Evolutionary conservation across 2,329 filamentous ascomycete species (phyloP).

Genomic region (Catunica adiposa): DNA sequence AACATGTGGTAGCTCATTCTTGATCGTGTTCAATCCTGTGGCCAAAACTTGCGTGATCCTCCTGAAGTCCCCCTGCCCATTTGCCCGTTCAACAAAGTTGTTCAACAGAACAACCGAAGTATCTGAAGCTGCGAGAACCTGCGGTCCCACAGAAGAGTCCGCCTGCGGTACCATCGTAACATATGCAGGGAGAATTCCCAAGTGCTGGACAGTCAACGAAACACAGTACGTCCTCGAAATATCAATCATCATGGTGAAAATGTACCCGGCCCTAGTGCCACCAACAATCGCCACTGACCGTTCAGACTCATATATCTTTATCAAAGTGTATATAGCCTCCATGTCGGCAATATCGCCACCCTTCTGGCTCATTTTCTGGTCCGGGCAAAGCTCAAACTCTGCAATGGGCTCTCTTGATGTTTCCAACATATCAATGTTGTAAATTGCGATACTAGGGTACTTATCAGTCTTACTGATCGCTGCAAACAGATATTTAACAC

Average conservation of each 20-base stretch:
- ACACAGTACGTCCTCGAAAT: slow-evolving; percentile 2
- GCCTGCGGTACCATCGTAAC: neutral
- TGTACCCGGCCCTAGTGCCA: slow-evolving; percentile 36
- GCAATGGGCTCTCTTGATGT: neutral
- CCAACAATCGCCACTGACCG: slow-evolving; percentile 23
- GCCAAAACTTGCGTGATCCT: slow-evolving; percentile 33
- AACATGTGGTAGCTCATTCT: neutral
- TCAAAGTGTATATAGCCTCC: slow-evolving; percentile 33
- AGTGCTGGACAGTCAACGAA: slow-evolving; percentile 8
- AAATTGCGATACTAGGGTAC: neutral
- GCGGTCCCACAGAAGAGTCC: neutral
- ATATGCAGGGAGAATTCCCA: slow-evolving; percentile 23
- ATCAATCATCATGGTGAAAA: slow-evolving; percentile 24
- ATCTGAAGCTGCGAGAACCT: slow-evolving; percentile 32
- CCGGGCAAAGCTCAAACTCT: slow-evolving; percentile 4
- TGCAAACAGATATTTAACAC: neutral
- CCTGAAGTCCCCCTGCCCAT: slow-evolving; percentile 20
- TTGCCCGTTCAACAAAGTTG: slow-evolving; percentile 20
- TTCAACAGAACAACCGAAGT: slow-evolving; percentile 29
- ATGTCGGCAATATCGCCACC: slow-evolving; percentile 14
- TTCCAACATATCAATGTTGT: slow-evolving; percentile 30
- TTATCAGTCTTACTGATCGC: neutral
- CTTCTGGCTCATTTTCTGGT: neutral
- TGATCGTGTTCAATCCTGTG: slow-evolving; percentile 30
- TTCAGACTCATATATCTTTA: slow-evolving; percentile 19